Evolutionary conservation across 768 basidiomycete species (phyloP).

Genomic region (Tulasnella sp.): DNA sequence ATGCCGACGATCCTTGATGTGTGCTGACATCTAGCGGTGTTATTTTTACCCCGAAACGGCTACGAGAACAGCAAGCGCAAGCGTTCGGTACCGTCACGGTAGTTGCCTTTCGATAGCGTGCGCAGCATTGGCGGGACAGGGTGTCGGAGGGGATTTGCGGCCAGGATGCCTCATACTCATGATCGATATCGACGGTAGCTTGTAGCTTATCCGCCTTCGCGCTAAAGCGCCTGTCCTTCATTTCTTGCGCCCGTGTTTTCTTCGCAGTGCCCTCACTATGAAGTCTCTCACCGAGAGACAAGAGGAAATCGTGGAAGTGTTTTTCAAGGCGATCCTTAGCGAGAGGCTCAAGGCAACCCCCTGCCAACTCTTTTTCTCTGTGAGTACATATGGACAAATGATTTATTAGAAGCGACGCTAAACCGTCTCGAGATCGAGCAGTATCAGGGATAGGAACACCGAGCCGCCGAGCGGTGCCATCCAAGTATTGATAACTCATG

Average conservation of each 20-base stretch:
- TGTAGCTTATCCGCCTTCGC: background rate
- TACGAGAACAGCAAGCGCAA: background rate
- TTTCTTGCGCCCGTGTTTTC: background rate
- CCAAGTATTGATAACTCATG: background rate
- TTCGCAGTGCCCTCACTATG: background rate
- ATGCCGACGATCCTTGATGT: background rate
- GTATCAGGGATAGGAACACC: background rate
- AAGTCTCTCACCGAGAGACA: background rate
- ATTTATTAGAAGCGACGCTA: background rate
- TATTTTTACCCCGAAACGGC: background rate
- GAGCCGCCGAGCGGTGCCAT: background rate
- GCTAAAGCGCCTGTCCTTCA: background rate
- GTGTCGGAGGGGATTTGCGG: background rate
- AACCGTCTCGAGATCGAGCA: background rate
- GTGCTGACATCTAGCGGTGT: background rate
- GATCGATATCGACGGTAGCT: background rate
- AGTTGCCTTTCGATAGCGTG: background rate
- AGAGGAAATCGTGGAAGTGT: background rate
- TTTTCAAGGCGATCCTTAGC: background rate
- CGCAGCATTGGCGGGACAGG: background rate
- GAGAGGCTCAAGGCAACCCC: background rate
- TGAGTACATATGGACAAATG: background rate
- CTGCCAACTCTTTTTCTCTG: background rate
- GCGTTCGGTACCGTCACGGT: background rate
- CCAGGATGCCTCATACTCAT: background rate